phyloP scores from a whole-genome alignment of 2,329 filamentous ascomycete genomes.

The Claviceps arundinis region DNA sequence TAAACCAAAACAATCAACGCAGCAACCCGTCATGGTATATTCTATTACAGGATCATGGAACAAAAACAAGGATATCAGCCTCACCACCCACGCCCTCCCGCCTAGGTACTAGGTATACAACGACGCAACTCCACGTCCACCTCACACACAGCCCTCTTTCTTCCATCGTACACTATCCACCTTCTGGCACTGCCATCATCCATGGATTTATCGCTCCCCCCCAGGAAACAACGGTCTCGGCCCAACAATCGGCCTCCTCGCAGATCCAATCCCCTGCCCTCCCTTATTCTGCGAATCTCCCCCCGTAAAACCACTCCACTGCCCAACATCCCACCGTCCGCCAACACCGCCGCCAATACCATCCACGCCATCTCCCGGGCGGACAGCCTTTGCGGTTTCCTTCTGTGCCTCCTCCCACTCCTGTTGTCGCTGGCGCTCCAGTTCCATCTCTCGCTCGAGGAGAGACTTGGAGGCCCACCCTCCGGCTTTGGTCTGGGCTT shows the following conservation, averaged over 20 bases:
- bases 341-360: conserved; percentile 53
- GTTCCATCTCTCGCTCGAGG: conserved; percentile 68
- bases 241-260: conserved; percentile 66
- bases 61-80: no score
- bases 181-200: no score
- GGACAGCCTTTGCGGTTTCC: conserved; percentile 43
- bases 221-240: conserved; percentile 53
- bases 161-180: no score
- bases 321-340: conserved; percentile 62
- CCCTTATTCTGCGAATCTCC: conserved; percentile 63
- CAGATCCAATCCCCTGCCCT: conserved; percentile 51
- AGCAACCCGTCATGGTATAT: no score
- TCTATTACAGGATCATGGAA: no score
- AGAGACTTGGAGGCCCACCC: conserved; percentile 56
- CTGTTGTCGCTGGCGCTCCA: conserved; percentile 60
- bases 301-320: conserved; percentile 62
- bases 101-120: no score
- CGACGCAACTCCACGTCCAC: no score
- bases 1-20: no score
- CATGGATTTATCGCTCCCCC: conserved; percentile 12
- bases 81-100: no score
- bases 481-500: conserved; percentile 46
- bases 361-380: conserved; percentile 39
- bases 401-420: conserved; percentile 71
- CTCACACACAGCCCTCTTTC: no score